Percentiles rank a stretch among this genome's conserved stretches.
phyloP scores from a whole-genome alignment of 2,329 filamentous ascomycete species.

The Blastomyces emzantsi region DNA sequence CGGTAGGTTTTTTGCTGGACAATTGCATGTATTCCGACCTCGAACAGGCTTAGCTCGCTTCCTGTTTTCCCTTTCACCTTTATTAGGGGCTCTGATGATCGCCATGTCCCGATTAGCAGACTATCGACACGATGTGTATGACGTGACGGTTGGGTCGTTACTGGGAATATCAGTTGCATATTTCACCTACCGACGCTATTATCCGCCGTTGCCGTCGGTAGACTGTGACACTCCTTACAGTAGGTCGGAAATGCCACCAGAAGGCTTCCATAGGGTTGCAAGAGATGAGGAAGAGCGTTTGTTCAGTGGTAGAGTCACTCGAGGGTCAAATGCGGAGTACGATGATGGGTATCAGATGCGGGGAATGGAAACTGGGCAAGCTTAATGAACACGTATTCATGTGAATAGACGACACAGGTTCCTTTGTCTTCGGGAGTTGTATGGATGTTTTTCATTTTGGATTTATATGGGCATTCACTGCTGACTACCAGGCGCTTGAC shows the following conservation, averaged over 20 bases:
- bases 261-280: constrained; percentile 11
- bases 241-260: constrained; percentile 4
- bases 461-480: neutral
- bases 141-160: constrained; percentile 49
- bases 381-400: neutral
- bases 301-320: neutral
- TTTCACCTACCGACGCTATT: constrained; percentile 54
- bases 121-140: constrained; percentile 56
- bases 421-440: neutral
- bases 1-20: constrained; percentile 40
- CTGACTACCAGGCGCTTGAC: neutral
- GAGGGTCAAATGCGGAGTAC: neutral
- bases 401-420: constrained; percentile 4
- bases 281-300: constrained; percentile 16
- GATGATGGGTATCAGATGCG: constrained; percentile 1
- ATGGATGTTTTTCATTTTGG: neutral
- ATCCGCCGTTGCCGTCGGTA: constrained; percentile 31
- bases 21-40: constrained; percentile 51
- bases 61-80: constrained; percentile 46
- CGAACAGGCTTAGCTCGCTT: constrained; percentile 48
- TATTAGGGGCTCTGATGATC: constrained; percentile 50
- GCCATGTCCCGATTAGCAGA: constrained; percentile 55
- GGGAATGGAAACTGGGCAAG: neutral
- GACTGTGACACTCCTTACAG: constrained; percentile 15
- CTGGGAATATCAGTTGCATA: constrained; percentile 48